Conservation (phyloP, 2,329 filamentous ascomycete species). For the Magnaporthales sp. region DNA sequence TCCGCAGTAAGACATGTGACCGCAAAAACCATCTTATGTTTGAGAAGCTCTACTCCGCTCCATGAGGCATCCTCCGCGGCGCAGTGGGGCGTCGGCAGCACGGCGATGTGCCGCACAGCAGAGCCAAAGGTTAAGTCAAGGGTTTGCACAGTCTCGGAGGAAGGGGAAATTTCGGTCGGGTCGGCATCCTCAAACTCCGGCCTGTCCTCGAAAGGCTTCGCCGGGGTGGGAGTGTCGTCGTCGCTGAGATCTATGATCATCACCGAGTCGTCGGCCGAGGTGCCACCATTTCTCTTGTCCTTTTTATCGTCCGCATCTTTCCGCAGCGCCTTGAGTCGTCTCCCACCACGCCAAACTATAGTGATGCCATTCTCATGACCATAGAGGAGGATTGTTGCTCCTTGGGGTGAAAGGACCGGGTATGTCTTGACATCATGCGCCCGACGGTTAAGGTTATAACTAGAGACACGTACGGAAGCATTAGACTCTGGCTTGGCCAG, state of each 20-base stretch:
- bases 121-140: conserved; percentile 52
- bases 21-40: conserved; percentile 51
- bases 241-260: conserved; percentile 59
- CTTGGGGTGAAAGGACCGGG: conserved; percentile 53
- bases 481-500: neutral
- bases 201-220: conserved; percentile 35
- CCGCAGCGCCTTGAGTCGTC: conserved; percentile 41
- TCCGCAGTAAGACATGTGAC: conserved; percentile 50
- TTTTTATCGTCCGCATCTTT: conserved; percentile 18
- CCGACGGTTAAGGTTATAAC: conserved; percentile 50
- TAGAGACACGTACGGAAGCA: conserved; percentile 19
- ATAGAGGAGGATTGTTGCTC: conserved; percentile 53
- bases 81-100: conserved; percentile 42
- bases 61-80: conserved; percentile 38
- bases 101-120: conserved; percentile 45
- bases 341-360: conserved; percentile 54
- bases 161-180: conserved; percentile 35
- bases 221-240: conserved; percentile 28
- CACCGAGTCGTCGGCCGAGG: conserved; percentile 37
- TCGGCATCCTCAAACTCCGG: conserved; percentile 47
- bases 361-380: conserved; percentile 56
- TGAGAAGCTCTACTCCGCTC: conserved; percentile 36
- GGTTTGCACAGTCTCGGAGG: conserved; percentile 48
- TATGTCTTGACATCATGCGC: conserved; percentile 53
- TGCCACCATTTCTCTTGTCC: conserved; percentile 42